These are phyloP conservation scores for Aspergillus floridensis DNA, from an alignment of 2,329 filamentous ascomycete species.

Conservation along the genomic window DNA sequence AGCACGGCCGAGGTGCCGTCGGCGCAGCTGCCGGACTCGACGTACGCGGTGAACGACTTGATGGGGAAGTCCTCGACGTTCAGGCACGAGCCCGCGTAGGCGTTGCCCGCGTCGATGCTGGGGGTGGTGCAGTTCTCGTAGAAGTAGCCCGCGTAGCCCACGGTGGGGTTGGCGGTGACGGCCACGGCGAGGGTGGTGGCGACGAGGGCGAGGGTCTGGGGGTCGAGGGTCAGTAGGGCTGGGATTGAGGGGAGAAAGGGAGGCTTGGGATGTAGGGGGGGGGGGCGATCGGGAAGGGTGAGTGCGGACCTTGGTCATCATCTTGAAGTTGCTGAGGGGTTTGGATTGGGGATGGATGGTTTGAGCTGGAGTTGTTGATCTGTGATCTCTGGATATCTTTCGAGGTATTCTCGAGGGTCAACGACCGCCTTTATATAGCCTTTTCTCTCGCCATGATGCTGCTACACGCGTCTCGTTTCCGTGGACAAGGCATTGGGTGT, in stretches of 20 bases:
- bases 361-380: neutral
- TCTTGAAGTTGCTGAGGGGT: neutral
- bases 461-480: neutral
- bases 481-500: neutral
- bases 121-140: conserved; percentile 1
- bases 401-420: neutral
- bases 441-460: neutral
- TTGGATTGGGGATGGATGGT: neutral
- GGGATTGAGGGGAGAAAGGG: neutral
- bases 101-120: conserved; percentile 8
- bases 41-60: conserved; percentile 17
- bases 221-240: neutral
- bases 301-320: neutral
- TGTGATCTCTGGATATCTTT: too few species aligned
- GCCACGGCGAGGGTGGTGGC: neutral
- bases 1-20: conserved; percentile 12
- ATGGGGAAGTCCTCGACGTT: conserved; percentile 18
- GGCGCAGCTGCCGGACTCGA: conserved; percentile 13
- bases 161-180: neutral
- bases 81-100: conserved; percentile 11
- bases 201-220: neutral
- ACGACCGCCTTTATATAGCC: neutral
- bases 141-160: neutral
- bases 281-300: neutral
- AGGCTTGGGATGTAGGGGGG: neutral